Evolutionary conservation across 768 basidiomycete genomes (phyloP).

Genomic region (Termitomyces sp.): DNA sequence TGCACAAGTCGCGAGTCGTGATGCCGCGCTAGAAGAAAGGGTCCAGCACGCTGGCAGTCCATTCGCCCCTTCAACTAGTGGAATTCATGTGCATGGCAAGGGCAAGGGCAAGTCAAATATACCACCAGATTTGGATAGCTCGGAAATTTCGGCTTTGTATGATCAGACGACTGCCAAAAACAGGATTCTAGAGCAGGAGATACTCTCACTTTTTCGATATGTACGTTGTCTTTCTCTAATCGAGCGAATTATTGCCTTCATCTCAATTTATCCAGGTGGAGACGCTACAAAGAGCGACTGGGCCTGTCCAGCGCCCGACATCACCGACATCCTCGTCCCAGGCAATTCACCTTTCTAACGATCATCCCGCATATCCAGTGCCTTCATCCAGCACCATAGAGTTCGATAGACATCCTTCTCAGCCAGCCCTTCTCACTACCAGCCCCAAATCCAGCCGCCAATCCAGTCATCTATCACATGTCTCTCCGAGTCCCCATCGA

Average conservation of each 20-base stretch:
- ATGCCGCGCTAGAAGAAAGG: slow-evolving; percentile 39
- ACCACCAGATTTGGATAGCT: slow-evolving; percentile 11
- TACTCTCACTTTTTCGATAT: slow-evolving; percentile 25
- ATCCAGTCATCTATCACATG: background rate
- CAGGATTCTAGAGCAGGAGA: slow-evolving; percentile 34
- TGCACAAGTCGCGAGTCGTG: slow-evolving; percentile 48
- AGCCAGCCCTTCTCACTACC: background rate
- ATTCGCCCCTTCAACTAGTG: background rate
- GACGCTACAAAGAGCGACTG: slow-evolving; percentile 4
- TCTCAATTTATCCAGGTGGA: slow-evolving; percentile 1
- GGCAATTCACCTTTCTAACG: too few relatives aligned
- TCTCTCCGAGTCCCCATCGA: background rate
- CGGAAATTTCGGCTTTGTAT: slow-evolving; percentile 31
- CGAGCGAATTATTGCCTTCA: background rate
- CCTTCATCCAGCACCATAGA: background rate
- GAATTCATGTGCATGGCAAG: background rate
- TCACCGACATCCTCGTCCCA: too few relatives aligned
- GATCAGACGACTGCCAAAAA: slow-evolving; percentile 30
- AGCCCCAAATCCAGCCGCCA: background rate
- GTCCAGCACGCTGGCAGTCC: background rate
- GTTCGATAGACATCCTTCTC: background rate
- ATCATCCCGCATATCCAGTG: background rate
- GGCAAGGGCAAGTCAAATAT: background rate
- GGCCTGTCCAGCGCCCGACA: background rate
- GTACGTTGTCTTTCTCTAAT: slow-evolving; percentile 18